Conservation (phyloP, 108 stramenopile species). For the Pseudonitzschia multiseries region DNA sequence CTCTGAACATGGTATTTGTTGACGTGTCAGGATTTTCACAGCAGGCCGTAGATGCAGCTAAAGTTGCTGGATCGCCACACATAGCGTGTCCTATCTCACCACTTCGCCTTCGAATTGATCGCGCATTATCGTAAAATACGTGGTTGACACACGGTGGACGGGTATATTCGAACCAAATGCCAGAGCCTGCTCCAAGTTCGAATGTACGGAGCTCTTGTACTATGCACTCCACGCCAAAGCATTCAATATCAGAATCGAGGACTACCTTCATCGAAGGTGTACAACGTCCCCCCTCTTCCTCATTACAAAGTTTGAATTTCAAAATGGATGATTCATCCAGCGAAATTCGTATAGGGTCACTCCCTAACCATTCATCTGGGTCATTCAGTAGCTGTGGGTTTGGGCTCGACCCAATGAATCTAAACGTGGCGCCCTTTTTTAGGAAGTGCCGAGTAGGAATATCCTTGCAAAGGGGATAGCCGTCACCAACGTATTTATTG, state of each 20-base stretch:
- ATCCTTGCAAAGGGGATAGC: slow-evolving; percentile 47
- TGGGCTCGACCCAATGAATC: slow-evolving; percentile 40
- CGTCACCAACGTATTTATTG: slow-evolving; percentile 69
- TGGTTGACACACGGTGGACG: slow-evolving; percentile 60
- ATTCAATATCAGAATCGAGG: slow-evolving; percentile 43
- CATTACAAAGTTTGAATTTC: slow-evolving; percentile 42
- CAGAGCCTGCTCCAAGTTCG: slow-evolving; percentile 32
- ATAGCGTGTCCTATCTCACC: background rate
- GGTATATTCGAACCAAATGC: slow-evolving; percentile 64
- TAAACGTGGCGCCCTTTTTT: slow-evolving; percentile 47
- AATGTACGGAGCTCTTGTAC: slow-evolving; percentile 59
- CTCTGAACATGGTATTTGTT: background rate
- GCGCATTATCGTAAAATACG: slow-evolving; percentile 52
- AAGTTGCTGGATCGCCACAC: slow-evolving; percentile 35
- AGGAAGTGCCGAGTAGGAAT: slow-evolving; percentile 56
- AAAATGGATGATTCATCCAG: slow-evolving; percentile 33
- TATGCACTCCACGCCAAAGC: slow-evolving; percentile 53
- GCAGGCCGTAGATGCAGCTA: slow-evolving; percentile 28
- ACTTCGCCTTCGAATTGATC: slow-evolving; percentile 34
- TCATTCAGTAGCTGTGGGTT: slow-evolving; percentile 11
- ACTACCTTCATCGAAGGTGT: slow-evolving; percentile 36
- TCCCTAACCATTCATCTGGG: slow-evolving; percentile 28
- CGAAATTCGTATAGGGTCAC: slow-evolving; percentile 5
- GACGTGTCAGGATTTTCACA: background rate
- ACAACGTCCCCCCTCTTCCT: slow-evolving; percentile 31